Conservation (phyloP, 208 protist genomes). For the Naegleria lovaniensis region DNA sequence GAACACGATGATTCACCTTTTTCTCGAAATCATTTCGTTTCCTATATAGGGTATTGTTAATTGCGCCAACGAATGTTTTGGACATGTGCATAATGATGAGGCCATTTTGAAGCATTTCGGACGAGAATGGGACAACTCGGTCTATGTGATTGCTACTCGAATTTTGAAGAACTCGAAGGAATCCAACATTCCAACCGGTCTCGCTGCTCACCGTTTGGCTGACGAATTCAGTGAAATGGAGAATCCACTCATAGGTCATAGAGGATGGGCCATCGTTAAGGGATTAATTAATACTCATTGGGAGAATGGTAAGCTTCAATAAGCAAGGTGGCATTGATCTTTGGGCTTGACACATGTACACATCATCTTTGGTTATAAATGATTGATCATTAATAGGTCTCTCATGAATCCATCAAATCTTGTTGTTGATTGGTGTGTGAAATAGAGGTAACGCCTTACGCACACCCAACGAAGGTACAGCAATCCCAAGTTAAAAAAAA, state of each 20-base stretch:
- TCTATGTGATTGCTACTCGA: neutral
- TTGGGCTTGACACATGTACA: too few relatives aligned
- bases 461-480: too few relatives aligned
- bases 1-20: too few relatives aligned
- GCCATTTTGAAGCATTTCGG: neutral
- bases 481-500: too few relatives aligned
- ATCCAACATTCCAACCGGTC: neutral
- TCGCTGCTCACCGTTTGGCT: neutral
- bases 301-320: neutral
- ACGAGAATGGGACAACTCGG: neutral
- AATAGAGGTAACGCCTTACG: too few relatives aligned
- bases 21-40: too few relatives aligned
- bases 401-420: too few relatives aligned
- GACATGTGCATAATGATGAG: neutral
- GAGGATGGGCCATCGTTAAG: neutral
- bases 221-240: neutral
- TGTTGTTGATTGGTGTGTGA: too few relatives aligned
- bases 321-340: too few relatives aligned
- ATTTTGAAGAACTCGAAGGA: neutral
- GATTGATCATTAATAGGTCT: too few relatives aligned
- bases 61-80: slow-evolving; percentile 9
- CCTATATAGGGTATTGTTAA: slow-evolving; percentile 22
- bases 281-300: neutral
- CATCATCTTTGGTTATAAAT: too few relatives aligned
- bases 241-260: slow-evolving; percentile 8